Conservation (phyloP, 176 grass and related monocot genomes). For the Elymus sibiricus region DNA sequence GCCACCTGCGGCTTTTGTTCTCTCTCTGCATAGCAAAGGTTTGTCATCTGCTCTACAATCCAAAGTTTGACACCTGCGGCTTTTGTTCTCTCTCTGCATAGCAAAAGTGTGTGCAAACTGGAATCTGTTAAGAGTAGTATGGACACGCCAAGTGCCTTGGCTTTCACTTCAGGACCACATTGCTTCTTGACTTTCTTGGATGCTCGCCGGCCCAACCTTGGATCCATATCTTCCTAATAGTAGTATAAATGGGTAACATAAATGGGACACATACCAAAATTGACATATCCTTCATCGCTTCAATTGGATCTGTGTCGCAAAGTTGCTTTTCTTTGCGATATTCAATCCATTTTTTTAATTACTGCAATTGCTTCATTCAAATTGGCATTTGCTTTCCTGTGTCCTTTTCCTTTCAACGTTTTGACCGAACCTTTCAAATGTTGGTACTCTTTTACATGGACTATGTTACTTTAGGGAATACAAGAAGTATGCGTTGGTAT, state of each 20-base stretch:
- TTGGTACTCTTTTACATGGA: not conserved
- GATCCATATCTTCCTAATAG: not conserved
- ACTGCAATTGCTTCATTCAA: not conserved
- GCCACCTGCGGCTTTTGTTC: not conserved
- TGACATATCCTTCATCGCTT: not conserved
- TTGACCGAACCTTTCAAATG: not conserved
- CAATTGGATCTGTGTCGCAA: not conserved
- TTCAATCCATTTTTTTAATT: not conserved
- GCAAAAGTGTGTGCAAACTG: no score
- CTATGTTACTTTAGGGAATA: not conserved
- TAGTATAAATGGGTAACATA: not conserved
- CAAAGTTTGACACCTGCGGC: not conserved
- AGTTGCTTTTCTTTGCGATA: not conserved
- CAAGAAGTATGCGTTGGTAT: not conserved
- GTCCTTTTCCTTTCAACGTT: not conserved
- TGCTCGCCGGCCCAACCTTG: not conserved
- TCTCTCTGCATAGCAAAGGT: no score
- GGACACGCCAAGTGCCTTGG: not conserved
- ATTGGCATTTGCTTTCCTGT: not conserved
- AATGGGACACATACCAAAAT: no score
- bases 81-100: no score
- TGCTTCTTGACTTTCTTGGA: slow-evolving; percentile 3
- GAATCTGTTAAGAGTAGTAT: not conserved
- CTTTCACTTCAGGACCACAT: not conserved
- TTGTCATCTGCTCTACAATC: no score